phyloP scores from a whole-genome alignment of 768 basidiomycete species.

The Pleurotus cornucopiae region DNA sequence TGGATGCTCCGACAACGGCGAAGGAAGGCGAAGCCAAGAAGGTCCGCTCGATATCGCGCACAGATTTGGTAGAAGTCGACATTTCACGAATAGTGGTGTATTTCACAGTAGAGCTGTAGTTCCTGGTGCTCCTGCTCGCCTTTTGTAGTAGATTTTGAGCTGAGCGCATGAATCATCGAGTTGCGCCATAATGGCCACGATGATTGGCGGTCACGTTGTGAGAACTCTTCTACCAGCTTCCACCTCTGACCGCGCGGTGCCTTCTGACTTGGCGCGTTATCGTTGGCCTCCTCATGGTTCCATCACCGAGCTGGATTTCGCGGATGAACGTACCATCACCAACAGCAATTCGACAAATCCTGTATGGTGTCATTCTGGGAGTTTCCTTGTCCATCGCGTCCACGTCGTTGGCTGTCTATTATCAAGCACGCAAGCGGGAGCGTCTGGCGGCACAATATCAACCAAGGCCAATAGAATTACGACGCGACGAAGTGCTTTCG shows the following conservation, averaged over 20 bases:
- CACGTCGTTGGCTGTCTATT: constrained; percentile 55
- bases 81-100: background rate
- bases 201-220: background rate
- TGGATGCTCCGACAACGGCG: constrained; percentile 83
- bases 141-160: background rate
- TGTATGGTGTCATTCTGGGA: constrained; percentile 59
- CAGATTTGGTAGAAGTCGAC: background rate
- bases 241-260: background rate
- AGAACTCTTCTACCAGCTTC: background rate
- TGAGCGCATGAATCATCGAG: background rate
- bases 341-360: constrained; percentile 28
- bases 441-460: constrained; percentile 32
- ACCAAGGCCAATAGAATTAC: constrained; percentile 61
- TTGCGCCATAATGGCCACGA: constrained; percentile 5
- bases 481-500: constrained; percentile 72
- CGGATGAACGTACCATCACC: constrained; percentile 34
- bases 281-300: background rate
- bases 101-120: no score
- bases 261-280: background rate
- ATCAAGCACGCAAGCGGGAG: constrained; percentile 44
- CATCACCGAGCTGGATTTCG: constrained; percentile 9
- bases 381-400: constrained; percentile 73
- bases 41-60: constrained; percentile 34
- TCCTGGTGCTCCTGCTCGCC: background rate
- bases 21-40: constrained; percentile 64